Percentiles rank a stretch among this genome's conserved stretches.
These are phyloP conservation scores for Fagopyrum esculentum DNA, from an alignment of 148 eudicot species.

Conservation along the genomic window DNA sequence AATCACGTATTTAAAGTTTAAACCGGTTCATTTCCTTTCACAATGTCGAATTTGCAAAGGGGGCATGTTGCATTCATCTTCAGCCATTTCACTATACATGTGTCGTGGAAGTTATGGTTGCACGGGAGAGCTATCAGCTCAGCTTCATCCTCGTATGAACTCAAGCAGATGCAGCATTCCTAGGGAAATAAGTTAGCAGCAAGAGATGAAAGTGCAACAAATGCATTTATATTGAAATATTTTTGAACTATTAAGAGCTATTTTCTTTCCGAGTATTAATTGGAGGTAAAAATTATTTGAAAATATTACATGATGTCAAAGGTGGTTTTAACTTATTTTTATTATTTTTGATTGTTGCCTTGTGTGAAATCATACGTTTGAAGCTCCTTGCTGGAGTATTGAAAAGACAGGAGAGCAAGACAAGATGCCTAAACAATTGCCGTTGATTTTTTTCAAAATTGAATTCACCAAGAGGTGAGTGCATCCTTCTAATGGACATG, in stretches of 20 bases:
- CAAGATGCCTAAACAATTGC: no score
- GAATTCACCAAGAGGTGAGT: no score
- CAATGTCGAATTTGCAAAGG: slow-evolving; percentile 89
- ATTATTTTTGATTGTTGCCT: no score
- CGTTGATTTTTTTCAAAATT: no score
- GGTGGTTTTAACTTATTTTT: background rate
- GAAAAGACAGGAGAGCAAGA: no score
- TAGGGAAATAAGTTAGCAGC: slow-evolving; percentile 10
- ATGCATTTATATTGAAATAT: background rate
- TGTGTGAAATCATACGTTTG: no score
- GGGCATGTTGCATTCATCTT: slow-evolving; percentile 98
- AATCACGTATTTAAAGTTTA: slow-evolving; percentile 13
- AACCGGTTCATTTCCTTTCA: slow-evolving; percentile 69
- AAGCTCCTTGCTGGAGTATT: no score
- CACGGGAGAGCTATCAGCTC: slow-evolving; percentile 85
- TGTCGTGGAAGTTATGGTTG: slow-evolving; percentile 75
- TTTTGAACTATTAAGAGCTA: background rate
- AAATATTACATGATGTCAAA: no score
- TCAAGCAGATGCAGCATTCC: slow-evolving; percentile 95
- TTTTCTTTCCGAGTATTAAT: no score
- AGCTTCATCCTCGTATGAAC: slow-evolving; percentile 66
- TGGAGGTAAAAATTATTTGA: no score
- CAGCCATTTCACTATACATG: slow-evolving; percentile 93
- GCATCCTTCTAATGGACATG: no score
- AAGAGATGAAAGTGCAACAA: background rate